Percentiles rank a stretch among this genome's conserved stretches.
Conservation (phyloP, 2,329 filamentous ascomycete species). For the Septoria petroselini region DNA sequence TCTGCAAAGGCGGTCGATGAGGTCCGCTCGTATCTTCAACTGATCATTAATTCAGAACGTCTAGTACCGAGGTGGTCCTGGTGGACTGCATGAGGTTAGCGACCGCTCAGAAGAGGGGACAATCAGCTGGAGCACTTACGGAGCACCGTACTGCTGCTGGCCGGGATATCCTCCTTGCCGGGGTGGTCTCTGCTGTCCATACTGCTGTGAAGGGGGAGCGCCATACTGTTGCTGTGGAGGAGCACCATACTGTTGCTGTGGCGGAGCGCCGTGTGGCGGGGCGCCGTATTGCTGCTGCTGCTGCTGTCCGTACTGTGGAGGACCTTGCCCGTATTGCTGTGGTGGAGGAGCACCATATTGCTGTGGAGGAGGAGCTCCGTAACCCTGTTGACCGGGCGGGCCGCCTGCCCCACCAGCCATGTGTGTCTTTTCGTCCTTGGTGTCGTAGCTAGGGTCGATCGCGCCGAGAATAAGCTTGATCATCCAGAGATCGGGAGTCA, state of each 20-base stretch:
- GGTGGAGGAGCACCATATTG: slow-evolving; percentile 28
- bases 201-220: slow-evolving; percentile 1
- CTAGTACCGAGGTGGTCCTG: slow-evolving; percentile 24
- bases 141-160: slow-evolving; percentile 23
- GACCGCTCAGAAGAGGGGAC: no score
- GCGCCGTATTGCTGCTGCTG: slow-evolving; percentile 7
- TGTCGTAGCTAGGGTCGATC: slow-evolving; percentile 64
- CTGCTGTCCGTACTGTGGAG: slow-evolving; percentile 13
- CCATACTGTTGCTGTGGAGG: slow-evolving; percentile 9
- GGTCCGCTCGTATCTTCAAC: background rate
- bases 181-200: slow-evolving; percentile 6
- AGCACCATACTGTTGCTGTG: slow-evolving; percentile 3
- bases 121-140: background rate
- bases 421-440: slow-evolving; percentile 58
- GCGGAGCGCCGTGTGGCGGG: slow-evolving; percentile 11
- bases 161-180: slow-evolving; percentile 19
- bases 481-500: slow-evolving; percentile 65
- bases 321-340: slow-evolving; percentile 18
- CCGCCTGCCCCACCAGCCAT: slow-evolving; percentile 34
- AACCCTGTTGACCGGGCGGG: slow-evolving; percentile 32
- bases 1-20: background rate
- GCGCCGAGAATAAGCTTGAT: slow-evolving; percentile 66
- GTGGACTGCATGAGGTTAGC: slow-evolving; percentile 12
- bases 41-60: slow-evolving; percentile 11
- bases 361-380: slow-evolving; percentile 33